phyloP scores from a whole-genome alignment of 2,329 filamentous ascomycete species.

The Teratosphaeria epicoccoides region DNA sequence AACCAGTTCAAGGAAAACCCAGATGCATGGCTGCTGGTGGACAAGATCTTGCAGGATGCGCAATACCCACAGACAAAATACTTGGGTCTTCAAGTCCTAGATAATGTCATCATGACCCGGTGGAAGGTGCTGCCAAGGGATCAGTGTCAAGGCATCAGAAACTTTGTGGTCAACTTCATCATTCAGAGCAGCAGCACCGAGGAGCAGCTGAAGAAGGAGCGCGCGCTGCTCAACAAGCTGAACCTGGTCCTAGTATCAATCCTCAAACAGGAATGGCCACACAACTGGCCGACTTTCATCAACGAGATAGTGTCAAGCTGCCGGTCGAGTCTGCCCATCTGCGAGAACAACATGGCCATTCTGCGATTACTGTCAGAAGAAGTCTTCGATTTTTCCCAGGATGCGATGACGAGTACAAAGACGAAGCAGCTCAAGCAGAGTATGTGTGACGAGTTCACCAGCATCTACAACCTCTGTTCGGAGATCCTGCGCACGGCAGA shows the following conservation, averaged over 20 bases:
- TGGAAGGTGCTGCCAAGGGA: conserved; percentile 97
- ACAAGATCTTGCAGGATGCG: conserved; percentile 89
- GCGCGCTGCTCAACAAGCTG: conserved; percentile 91
- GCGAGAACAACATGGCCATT: conserved; percentile 99
- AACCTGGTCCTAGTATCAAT: conserved; percentile 96
- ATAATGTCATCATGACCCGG: conserved; percentile 96
- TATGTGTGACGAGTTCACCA: conserved; percentile 97
- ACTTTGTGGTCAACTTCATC: conserved; percentile 98
- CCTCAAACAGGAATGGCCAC: conserved; percentile 98
- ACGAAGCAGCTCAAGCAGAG: conserved; percentile 93
- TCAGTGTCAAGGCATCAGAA: conserved; percentile 94
- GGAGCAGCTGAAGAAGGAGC: conserved; percentile 72
- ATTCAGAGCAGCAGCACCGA: conserved; percentile 86
- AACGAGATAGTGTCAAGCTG: conserved; percentile 98
- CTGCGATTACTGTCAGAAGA: conserved; percentile 91
- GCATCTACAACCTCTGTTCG: conserved; percentile 94
- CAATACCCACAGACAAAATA: conserved; percentile 96
- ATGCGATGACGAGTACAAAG: conserved; percentile 98
- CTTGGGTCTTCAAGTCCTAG: conserved; percentile 87
- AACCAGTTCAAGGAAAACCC: conserved; percentile 99
- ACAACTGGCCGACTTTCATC: conserved; percentile 99
- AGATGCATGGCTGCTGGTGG: conserved; percentile 93
- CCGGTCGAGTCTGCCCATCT: conserved; percentile 89
- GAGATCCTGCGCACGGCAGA: conserved; percentile 87
- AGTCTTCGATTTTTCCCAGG: conserved; percentile 96